Conservation (phyloP, 768 basidiomycete species). For the Agrocybe chaxingu region DNA sequence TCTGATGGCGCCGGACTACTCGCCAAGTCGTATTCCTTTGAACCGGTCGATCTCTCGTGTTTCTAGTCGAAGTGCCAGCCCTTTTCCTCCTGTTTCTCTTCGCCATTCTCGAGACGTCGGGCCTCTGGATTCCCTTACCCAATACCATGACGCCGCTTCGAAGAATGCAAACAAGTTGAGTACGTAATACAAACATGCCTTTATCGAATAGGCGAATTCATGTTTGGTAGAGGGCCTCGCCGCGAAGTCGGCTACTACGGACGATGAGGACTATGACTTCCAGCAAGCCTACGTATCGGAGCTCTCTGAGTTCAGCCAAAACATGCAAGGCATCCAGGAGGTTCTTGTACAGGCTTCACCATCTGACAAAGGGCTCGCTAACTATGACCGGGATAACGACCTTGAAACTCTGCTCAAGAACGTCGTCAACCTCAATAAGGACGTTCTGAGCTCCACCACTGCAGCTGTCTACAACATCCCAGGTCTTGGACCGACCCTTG, state of each 20-base stretch:
- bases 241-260: constrained; percentile 23
- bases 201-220: constrained; percentile 2
- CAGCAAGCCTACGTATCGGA: constrained; percentile 33
- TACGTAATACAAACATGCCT: constrained; percentile 15
- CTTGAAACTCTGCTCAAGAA: constrained; percentile 48
- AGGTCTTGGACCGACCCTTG: constrained; percentile 43
- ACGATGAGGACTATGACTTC: constrained; percentile 28
- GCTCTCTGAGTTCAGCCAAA: constrained; percentile 31
- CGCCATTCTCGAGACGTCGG: too few relatives aligned
- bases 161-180: constrained; percentile 23
- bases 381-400: constrained; percentile 42
- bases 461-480: constrained; percentile 34
- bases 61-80: too few relatives aligned
- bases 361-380: constrained; percentile 47
- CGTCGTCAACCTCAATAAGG: constrained; percentile 47
- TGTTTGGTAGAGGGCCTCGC: constrained; percentile 28
- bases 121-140: not conserved
- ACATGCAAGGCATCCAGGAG: constrained; percentile 27
- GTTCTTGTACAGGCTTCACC: constrained; percentile 28
- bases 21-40: constrained; percentile 18
- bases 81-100: too few relatives aligned
- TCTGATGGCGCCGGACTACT: constrained; percentile 26
- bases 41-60: constrained; percentile 12
- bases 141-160: constrained; percentile 8
- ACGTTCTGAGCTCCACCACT: constrained; percentile 30